phyloP scores from a whole-genome alignment of 2,329 filamentous ascomycete species.

The Diaporthe australafricana region DNA sequence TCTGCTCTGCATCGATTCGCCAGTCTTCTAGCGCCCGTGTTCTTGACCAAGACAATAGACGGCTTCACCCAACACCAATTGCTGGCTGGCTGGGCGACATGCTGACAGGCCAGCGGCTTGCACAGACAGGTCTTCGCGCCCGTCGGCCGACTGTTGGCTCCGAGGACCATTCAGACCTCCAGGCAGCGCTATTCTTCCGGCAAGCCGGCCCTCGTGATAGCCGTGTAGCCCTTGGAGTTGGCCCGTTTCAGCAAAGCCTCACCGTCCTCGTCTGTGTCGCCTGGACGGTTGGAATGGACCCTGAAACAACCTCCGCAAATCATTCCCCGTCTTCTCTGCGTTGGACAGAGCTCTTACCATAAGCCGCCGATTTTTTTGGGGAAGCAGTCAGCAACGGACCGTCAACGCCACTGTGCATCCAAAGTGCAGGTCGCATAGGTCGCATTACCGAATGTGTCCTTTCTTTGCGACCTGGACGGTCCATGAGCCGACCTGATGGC shows the following conservation, averaged over 20 bases:
- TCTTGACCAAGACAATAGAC: background rate
- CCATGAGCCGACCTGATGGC: constrained; percentile 25
- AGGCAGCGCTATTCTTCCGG: constrained; percentile 20
- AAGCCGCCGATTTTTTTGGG: constrained; percentile 6
- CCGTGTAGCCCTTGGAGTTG: constrained; percentile 12
- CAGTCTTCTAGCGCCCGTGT: constrained; percentile 35
- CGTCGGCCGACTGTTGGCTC: constrained; percentile 19
- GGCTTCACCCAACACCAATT: constrained; percentile 20
- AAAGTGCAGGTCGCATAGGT: constrained; percentile 24
- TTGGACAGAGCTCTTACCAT: constrained; percentile 3
- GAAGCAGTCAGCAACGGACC: constrained; percentile 19
- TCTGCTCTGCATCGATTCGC: constrained; percentile 23
- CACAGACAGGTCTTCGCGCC: background rate
- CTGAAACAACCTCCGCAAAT: constrained; percentile 29
- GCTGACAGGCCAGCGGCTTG: background rate
- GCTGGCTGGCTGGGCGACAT: background rate
- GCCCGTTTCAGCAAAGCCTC: constrained; percentile 33
- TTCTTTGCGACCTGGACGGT: constrained; percentile 8
- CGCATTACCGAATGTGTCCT: constrained; percentile 28
- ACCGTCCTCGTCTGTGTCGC: constrained; percentile 13
- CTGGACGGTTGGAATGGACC: constrained; percentile 31
- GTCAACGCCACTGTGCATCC: constrained; percentile 35
- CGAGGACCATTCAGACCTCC: background rate
- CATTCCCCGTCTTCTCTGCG: background rate
- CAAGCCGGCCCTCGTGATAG: constrained; percentile 8